Base-by-base conservation (phyloP, 1,284 basidiomycete genomes). In the Ceratobasidium theobromae region DNA sequence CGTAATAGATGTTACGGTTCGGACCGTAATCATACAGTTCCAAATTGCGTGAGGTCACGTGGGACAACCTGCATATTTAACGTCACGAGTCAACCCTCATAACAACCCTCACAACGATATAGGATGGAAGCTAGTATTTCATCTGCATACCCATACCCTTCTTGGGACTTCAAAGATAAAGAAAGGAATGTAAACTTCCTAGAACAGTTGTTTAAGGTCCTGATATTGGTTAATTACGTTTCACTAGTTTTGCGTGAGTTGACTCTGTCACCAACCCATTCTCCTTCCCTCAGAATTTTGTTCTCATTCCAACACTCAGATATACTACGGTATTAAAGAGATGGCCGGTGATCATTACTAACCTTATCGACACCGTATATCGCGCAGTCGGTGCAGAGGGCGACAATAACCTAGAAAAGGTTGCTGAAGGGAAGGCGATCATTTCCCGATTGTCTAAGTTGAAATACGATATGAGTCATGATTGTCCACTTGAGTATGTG, bases 321-420 rank as follows among this genome's bases (percentile, higher is more conserved):
- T 86, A 82, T 68, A 80, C 83, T 52, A 85, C 84, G 2, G 80
- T 85, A 6, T 71, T 80, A 58, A 80, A 81, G 75, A 81, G 93
- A 67, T 98, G 96, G 96, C 96, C 96, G 0, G 82, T 90, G 32
- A 98, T 96, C 71, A 79, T 95, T 53, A 93, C 93, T 4, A 82
- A 83, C 66, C 81, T 92, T 66, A 87, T 94, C 70, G 88, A 92
- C 73, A 83, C 84, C 52, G 76, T 94, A 48, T 83, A 86, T 72
- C 82, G 66, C 32, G 40, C 27, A 21, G 60, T 58, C 16, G 68
- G 65, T 16, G 49, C 62, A 28, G 53, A 66, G 14, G 45, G 48
- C 1, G 43, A 38, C 23, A 41, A 27, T 18, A 30, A 60, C 65
- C 28, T 33, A 25, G 54, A 54, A 18, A 84, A 80, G 72, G 77